Evolutionary conservation across 306 rosid genomes (phyloP).

Genomic region (Spatholobus suberectus): DNA sequence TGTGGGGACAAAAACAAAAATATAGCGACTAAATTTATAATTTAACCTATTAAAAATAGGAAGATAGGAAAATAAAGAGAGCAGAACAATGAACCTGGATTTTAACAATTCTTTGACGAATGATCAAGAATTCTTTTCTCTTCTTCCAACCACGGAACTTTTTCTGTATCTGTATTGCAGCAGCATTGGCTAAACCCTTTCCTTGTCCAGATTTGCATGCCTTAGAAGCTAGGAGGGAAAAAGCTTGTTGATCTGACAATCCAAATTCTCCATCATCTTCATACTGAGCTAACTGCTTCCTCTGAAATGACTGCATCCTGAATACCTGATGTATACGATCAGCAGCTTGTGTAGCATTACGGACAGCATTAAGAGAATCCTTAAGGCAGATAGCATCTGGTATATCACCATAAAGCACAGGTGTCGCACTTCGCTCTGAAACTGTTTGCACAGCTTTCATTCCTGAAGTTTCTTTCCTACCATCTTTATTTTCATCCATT

Average conservation of each 20-base stretch:
- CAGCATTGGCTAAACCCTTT: constrained; percentile 58
- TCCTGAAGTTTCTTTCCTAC: constrained; percentile 46
- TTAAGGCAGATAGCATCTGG: constrained; percentile 69
- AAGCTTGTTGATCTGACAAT: constrained; percentile 59
- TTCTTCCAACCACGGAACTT: constrained; percentile 92
- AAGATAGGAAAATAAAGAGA: constrained; percentile 21
- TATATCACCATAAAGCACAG: constrained; percentile 51
- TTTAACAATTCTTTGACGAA: constrained; percentile 84
- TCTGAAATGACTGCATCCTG: constrained; percentile 83
- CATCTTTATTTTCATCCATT: constrained; percentile 54
- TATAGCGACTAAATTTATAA: background rate
- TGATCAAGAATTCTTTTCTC: constrained; percentile 84
- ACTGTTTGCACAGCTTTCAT: constrained; percentile 59
- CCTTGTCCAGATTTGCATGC: constrained; percentile 54
- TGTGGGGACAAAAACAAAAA: background rate
- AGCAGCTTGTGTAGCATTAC: constrained; percentile 91
- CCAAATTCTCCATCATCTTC: constrained; percentile 60
- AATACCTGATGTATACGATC: constrained; percentile 74
- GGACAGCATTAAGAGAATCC: constrained; percentile 87
- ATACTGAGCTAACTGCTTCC: constrained; percentile 58
- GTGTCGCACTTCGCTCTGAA: constrained; percentile 71
- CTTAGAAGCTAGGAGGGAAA: constrained; percentile 63
- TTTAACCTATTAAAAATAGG: background rate
- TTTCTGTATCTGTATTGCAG: constrained; percentile 86
- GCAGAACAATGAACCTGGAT: constrained; percentile 67